phyloP scores from a whole-genome alignment of 2,329 filamentous ascomycete species.

The Elsinoe australis region DNA sequence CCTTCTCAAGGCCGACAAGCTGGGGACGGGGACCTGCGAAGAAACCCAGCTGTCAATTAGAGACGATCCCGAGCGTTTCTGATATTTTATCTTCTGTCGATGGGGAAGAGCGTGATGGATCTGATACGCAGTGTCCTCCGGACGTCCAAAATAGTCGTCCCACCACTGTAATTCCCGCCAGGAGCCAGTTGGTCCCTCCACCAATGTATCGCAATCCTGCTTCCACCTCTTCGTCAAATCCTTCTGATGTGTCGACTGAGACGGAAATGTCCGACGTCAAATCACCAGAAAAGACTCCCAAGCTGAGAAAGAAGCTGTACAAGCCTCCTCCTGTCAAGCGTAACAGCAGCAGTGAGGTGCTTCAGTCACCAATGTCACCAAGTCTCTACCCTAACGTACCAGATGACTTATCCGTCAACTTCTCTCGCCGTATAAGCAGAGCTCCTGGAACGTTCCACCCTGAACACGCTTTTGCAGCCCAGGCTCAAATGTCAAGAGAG shows the following conservation, averaged over 20 bases:
- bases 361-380: slow-evolving; percentile 25
- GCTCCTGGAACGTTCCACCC: slow-evolving; percentile 10
- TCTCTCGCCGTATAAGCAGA: slow-evolving; percentile 25
- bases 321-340: slow-evolving; percentile 28
- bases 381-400: slow-evolving; percentile 24
- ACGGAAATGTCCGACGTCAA: background rate
- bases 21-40: background rate
- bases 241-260: background rate
- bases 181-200: background rate
- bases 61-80: slow-evolving; percentile 13
- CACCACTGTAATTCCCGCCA: background rate
- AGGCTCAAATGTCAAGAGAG: slow-evolving; percentile 4
- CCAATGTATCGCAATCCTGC: slow-evolving; percentile 14
- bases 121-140: background rate
- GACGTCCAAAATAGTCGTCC: background rate
- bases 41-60: slow-evolving; percentile 5
- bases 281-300: slow-evolving; percentile 18
- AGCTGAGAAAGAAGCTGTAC: slow-evolving; percentile 27
- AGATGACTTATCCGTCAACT: slow-evolving; percentile 30
- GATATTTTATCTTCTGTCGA: slow-evolving; percentile 1
- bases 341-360: slow-evolving; percentile 21
- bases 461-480: slow-evolving; percentile 12
- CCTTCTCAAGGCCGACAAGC: background rate
- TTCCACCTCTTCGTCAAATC: slow-evolving; percentile 4
- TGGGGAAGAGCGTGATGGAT: background rate